Evolutionary conservation across 148 eudicot genomes (phyloP).

Genomic region (Chenopodium album): DNA sequence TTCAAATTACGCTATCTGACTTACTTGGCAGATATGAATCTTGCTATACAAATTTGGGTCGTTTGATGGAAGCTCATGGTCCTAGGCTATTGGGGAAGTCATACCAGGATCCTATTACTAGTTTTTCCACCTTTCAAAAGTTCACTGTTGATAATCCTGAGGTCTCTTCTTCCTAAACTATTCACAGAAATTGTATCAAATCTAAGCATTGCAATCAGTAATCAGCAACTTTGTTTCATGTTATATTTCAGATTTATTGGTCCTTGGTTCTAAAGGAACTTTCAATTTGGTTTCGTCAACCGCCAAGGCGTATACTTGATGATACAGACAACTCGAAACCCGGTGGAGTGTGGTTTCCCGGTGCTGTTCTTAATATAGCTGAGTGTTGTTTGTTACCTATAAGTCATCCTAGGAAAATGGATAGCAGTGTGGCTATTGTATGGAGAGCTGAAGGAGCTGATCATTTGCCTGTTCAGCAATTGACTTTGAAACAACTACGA

Average conservation of each 20-base stretch:
- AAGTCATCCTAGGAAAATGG: constrained; percentile 49
- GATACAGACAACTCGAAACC: constrained; percentile 56
- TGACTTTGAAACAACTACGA: constrained; percentile 66
- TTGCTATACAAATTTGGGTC: constrained; percentile 65
- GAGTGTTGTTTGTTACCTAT: constrained; percentile 74
- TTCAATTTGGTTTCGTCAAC: constrained; percentile 51
- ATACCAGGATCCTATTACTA: constrained; percentile 77
- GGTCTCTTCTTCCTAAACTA: constrained; percentile 29
- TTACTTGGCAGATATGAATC: constrained; percentile 46
- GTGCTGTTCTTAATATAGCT: constrained; percentile 71
- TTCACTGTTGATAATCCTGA: constrained; percentile 74
- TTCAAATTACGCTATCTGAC: too few species aligned
- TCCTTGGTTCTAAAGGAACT: constrained; percentile 61
- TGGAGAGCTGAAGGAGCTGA: constrained; percentile 76
- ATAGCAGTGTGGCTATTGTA: constrained; percentile 57
- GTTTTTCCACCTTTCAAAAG: constrained; percentile 56
- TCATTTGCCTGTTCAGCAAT: constrained; percentile 44
- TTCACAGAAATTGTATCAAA: too few species aligned
- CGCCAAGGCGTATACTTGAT: constrained; percentile 72
- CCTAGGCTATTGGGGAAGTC: constrained; percentile 65
- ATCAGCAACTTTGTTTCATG: neutral
- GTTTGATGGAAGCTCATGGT: constrained; percentile 72
- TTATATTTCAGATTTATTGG: constrained; percentile 70
- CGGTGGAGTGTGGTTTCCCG: constrained; percentile 92
- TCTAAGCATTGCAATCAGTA: too few species aligned